Conservation (phyloP, 1,284 basidiomycete species). For the Malassezia yamatoensis region DNA sequence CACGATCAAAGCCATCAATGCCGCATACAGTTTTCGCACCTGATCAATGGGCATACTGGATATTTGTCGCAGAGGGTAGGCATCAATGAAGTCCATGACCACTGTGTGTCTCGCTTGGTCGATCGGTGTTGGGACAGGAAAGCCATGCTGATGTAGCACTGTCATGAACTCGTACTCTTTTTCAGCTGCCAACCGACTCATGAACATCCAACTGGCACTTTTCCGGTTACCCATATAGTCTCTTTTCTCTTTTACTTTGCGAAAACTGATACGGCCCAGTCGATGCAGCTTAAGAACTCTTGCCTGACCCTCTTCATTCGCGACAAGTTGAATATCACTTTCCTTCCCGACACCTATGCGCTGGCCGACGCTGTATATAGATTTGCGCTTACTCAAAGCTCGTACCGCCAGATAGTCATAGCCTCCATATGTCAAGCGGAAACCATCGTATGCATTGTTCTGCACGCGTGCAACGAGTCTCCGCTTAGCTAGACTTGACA, state of each 20-base stretch:
- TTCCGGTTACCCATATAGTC: slow-evolving; percentile 94
- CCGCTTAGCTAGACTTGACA: slow-evolving; percentile 80
- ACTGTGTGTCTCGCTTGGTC: slow-evolving; percentile 91
- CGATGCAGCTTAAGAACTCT: slow-evolving; percentile 87
- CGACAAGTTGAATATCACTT: slow-evolving; percentile 90
- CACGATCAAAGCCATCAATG: slow-evolving; percentile 89
- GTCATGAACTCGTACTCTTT: slow-evolving; percentile 99
- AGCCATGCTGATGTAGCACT: slow-evolving; percentile 82
- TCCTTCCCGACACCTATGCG: slow-evolving; percentile 98
- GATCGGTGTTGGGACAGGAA: slow-evolving; percentile 84
- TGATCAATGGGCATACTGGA: slow-evolving; percentile 62
- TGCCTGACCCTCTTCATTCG: slow-evolving; percentile 68
- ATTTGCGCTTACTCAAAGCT: slow-evolving; percentile 64
- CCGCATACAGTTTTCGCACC: slow-evolving; percentile 75
- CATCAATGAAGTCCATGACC: slow-evolving; percentile 89
- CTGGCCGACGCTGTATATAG: slow-evolving; percentile 62
- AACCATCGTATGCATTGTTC: slow-evolving; percentile 91
- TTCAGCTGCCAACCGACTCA: slow-evolving; percentile 87
- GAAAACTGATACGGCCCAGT: slow-evolving; percentile 87
- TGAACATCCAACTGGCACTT: slow-evolving; percentile 98
- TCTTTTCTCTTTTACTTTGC: slow-evolving; percentile 89
- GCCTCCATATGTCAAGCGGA: slow-evolving; percentile 90
- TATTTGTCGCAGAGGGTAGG: slow-evolving; percentile 92
- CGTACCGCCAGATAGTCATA: slow-evolving; percentile 92
- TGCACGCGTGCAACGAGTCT: slow-evolving; percentile 80